These are phyloP conservation scores for Cairneyella variabilis DNA, from an alignment of 495 filamentous ascomycete genomes.

Conservation along the genomic window DNA sequence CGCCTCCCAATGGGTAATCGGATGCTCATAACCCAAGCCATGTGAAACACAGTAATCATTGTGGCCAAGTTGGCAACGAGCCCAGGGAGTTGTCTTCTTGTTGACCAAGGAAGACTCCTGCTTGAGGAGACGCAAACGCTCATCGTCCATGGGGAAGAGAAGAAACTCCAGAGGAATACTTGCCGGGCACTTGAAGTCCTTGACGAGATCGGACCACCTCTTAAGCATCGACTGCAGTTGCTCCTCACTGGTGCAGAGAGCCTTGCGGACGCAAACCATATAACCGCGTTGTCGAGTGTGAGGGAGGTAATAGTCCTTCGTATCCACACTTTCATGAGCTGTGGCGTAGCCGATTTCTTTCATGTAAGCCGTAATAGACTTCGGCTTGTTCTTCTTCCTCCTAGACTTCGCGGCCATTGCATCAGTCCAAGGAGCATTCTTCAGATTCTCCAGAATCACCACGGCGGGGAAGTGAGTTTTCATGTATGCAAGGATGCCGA, in stretches of 20 bases:
- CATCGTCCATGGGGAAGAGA: slow-evolving; percentile 43
- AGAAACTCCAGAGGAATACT: slow-evolving; percentile 64
- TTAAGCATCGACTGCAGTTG: no score
- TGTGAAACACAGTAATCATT: slow-evolving; percentile 41
- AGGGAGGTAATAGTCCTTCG: slow-evolving; percentile 74
- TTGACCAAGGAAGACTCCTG: slow-evolving; percentile 6
- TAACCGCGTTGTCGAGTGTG: slow-evolving; percentile 75
- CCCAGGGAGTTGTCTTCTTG: slow-evolving; percentile 46
- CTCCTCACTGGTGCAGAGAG: background rate
- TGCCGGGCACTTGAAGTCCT: slow-evolving; percentile 48
- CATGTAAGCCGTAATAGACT: slow-evolving; percentile 44
- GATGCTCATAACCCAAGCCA: slow-evolving; percentile 47
- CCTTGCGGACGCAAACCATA: slow-evolving; percentile 47
- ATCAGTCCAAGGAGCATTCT: slow-evolving; percentile 55
- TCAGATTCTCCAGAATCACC: slow-evolving; percentile 74
- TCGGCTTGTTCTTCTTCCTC: background rate
- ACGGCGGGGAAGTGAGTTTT: slow-evolving; percentile 52
- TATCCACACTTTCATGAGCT: slow-evolving; percentile 48
- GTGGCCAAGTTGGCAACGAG: slow-evolving; percentile 53
- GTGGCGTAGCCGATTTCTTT: slow-evolving; percentile 52
- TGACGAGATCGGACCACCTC: slow-evolving; percentile 38
- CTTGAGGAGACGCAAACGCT: slow-evolving; percentile 33
- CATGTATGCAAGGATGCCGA: slow-evolving; percentile 56
- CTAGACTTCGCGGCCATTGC: background rate
- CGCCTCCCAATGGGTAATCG: slow-evolving; percentile 54